Conservation (phyloP, 177 flowering plant genomes). For the Vitis hybrid region DNA sequence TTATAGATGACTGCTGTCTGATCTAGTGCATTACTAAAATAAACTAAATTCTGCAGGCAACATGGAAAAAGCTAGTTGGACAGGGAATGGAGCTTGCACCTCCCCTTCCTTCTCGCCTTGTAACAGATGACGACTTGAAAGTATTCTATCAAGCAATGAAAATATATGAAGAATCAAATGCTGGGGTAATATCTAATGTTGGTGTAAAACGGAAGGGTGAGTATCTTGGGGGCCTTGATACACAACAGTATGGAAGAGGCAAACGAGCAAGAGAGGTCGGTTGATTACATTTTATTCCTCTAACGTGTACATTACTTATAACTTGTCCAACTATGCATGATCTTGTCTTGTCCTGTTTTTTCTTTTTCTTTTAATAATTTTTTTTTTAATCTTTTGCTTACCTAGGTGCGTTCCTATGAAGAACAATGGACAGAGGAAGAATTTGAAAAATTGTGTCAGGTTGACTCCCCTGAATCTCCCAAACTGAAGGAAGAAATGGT, state of each 20-base stretch:
- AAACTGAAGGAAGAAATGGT: constrained; percentile 38
- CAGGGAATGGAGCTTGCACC: constrained; percentile 37
- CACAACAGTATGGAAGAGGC: constrained; percentile 94
- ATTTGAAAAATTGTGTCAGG: constrained; percentile 94
- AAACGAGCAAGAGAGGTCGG: constrained; percentile 98
- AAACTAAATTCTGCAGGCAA: constrained; percentile 40
- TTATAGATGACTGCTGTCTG: background rate
- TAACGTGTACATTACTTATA: background rate
- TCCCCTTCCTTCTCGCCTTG: constrained; percentile 79
- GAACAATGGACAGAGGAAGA: constrained; percentile 99
- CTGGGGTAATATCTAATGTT: constrained; percentile 25
- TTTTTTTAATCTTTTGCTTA: constrained; percentile 8
- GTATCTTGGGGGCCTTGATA: constrained; percentile 64
- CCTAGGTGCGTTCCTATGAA: constrained; percentile 95
- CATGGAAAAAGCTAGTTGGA: constrained; percentile 63
- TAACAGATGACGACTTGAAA: constrained; percentile 82
- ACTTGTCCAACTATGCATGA: background rate
- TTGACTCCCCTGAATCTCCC: constrained; percentile 72
- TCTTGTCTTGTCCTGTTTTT: too few relatives aligned
- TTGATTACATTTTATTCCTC: constrained; percentile 7
- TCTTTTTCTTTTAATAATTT: background rate
- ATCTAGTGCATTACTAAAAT: background rate
- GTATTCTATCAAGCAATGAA: constrained; percentile 78
- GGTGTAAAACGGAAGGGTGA: constrained; percentile 68
- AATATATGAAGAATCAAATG: constrained; percentile 52